Evolutionary conservation across 305 asterid species (phyloP), one percentile per base, ranked within the genome.

Genomic region (Stenogyne calaminthoides): DNA sequence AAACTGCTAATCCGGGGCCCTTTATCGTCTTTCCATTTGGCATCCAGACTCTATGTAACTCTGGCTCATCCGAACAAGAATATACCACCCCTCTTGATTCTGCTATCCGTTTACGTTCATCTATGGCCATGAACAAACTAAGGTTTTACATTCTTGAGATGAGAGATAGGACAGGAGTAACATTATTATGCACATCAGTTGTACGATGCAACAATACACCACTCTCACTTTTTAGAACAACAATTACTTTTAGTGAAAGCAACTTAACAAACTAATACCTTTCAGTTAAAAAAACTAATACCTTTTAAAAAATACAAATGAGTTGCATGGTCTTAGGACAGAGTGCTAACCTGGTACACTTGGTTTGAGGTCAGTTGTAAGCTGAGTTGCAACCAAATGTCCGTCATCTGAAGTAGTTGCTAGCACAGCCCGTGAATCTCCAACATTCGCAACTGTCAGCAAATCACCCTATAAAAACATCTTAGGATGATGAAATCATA

Each of bases 1-100:
- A 90, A 19, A 90, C 60, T 27, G 98, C 96, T 66, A 92, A 75
- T 49, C 98, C 98, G 2, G 98, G 98, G 57, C 98, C 96, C 55
- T 77, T 82, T 6, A 67, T 70, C 14, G 78, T 56, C 69, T 75
- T 25, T 56, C 87, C 88, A 10, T 76, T 79, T 10, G 98, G 91
- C 88, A 84, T 81, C 96, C 98, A 90, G 4, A 92, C 77, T 79
- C 96, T 84, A 44, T 89, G 88, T 25, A 89, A 87, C 51, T 86
- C 92, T 42, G 92, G 96, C 65, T 92, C 98, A 37, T 92, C 96
- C 0, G 83, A 82, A 60, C 87, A 84, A 0, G 90, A 84, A 68
- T 73, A 71, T 58, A 87, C 64, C 76, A 80, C 81, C 65, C 96
- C 95, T 64, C 84, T 74, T 6, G 89, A 87, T 69, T 88, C 77